These are phyloP conservation scores for Exidia glandulosa DNA, from an alignment of 768 basidiomycete species.

Conservation along the genomic window DNA sequence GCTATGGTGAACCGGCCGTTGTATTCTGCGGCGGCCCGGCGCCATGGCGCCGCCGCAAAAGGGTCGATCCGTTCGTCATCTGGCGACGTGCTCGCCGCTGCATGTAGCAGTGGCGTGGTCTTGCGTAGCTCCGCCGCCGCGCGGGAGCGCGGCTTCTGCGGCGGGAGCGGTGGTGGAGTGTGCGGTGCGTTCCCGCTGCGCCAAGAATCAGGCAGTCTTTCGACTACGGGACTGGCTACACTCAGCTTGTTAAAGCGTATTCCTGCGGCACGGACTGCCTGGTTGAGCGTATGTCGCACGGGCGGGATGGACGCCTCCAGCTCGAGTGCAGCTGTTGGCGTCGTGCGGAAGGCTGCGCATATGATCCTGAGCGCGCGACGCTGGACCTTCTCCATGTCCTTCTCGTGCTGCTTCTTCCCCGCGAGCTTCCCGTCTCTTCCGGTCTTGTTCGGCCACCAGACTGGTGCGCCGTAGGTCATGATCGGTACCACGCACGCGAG, in stretches of 20 bases:
- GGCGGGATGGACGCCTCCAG: conserved; percentile 25
- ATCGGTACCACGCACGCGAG: conserved; percentile 20
- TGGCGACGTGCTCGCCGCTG: neutral
- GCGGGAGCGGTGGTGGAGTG: neutral
- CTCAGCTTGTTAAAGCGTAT: conserved; percentile 3
- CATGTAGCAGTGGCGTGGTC: neutral
- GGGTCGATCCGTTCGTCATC: neutral
- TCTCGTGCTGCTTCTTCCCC: conserved; percentile 13
- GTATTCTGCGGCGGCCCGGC: neutral
- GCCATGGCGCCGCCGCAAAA: neutral
- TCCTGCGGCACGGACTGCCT: neutral
- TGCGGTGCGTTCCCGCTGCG: neutral
- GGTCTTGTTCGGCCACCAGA: conserved; percentile 18
- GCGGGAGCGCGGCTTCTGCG: neutral
- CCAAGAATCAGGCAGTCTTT: neutral
- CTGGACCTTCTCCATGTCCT: conserved; percentile 18
- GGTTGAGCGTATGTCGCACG: conserved; percentile 7
- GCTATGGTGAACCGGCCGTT: neutral
- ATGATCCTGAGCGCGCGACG: conserved; percentile 18
- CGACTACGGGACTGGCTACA: conserved; percentile 1
- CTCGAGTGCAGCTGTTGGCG: conserved; percentile 20
- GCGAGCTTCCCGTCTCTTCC: neutral
- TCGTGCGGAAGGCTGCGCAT: conserved; percentile 23
- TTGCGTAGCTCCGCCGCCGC: neutral
- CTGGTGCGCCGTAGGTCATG: conserved; percentile 22